phyloP scores from a whole-genome alignment of 768 basidiomycete species.

The Leccinum variicolor region DNA sequence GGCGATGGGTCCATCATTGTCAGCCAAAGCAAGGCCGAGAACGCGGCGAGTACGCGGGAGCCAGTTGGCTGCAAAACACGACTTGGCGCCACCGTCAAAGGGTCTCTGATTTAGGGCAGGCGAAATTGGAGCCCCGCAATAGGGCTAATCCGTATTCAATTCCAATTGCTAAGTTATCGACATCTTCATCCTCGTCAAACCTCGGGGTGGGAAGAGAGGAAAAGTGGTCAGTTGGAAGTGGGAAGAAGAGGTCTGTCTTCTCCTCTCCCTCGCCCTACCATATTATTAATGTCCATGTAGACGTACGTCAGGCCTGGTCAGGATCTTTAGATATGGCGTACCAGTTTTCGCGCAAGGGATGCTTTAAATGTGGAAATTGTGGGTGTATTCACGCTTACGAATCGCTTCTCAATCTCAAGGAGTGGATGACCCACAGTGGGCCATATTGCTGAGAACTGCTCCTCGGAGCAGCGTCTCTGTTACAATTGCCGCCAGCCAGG shows the following conservation, averaged over 20 bases:
- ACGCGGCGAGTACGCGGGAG: conserved; percentile 3
- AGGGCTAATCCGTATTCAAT: neutral
- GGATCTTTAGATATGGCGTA: conserved; percentile 61
- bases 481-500: conserved; percentile 96
- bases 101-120: conserved; percentile 35
- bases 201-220: conserved; percentile 61
- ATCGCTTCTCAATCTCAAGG: conserved; percentile 9
- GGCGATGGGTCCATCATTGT: conserved; percentile 2
- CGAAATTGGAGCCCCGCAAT: conserved; percentile 13
- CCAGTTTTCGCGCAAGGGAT: conserved; percentile 83
- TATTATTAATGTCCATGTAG: conserved; percentile 22
- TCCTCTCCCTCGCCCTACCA: conserved; percentile 4
- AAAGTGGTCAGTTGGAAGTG: conserved; percentile 66
- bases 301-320: conserved; percentile 45
- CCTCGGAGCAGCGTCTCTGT: conserved; percentile 85
- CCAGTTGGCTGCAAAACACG: conserved; percentile 1
- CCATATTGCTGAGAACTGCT: conserved; percentile 90
- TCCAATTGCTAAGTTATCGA: conserved; percentile 30
- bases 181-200: conserved; percentile 53
- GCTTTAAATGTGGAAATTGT: conserved; percentile 94
- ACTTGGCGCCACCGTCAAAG: conserved; percentile 24
- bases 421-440: conserved; percentile 54
- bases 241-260: conserved; percentile 60
- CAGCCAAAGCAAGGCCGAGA: conserved; percentile 9
- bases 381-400: conserved; percentile 33